Percentiles rank a stretch among this genome's conserved stretches.
Evolutionary conservation across 176 grass and related monocot genomes (phyloP).

Genomic region (Carex pumila): DNA sequence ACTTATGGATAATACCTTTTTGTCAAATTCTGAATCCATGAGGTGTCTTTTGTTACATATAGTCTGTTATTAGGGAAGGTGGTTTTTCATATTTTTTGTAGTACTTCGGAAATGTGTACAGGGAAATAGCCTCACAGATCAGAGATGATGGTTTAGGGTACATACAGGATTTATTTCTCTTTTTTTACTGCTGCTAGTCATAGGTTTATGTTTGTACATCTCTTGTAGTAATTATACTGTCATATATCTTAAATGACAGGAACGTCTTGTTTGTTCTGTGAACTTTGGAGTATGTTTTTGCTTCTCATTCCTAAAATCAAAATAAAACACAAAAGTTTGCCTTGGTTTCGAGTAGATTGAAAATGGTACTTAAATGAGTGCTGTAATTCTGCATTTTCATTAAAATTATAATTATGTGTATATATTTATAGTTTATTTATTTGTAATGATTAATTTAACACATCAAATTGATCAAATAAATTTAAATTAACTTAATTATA

Average conservation of each 20-base stretch:
- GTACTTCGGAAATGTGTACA: conserved; percentile 3
- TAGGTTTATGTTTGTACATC: conserved; percentile 4
- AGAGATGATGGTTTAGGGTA: conserved; percentile 10
- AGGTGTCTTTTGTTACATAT: not conserved
- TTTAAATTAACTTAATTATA: too few species aligned
- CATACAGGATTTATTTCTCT: conserved; percentile 15
- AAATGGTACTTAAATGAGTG: not conserved
- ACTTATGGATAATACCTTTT: not conserved
- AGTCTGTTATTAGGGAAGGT: not conserved
- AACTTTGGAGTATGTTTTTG: not conserved
- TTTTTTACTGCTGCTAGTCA: not conserved
- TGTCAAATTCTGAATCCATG: not conserved
- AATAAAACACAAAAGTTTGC: not conserved
- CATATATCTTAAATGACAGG: not conserved
- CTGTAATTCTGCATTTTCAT: too few species aligned
- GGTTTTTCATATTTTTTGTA: not conserved
- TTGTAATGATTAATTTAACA: too few species aligned
- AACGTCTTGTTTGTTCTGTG: not conserved
- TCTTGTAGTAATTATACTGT: conserved; percentile 1
- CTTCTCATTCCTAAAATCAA: not conserved
- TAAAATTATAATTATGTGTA: too few species aligned
- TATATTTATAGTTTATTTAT: too few species aligned
- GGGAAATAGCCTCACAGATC: conserved; percentile 11
- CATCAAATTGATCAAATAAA: too few species aligned
- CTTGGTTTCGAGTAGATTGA: not conserved